Conservation (phyloP, 2,329 filamentous ascomycete genomes). For the Rutstroemia sp. region DNA sequence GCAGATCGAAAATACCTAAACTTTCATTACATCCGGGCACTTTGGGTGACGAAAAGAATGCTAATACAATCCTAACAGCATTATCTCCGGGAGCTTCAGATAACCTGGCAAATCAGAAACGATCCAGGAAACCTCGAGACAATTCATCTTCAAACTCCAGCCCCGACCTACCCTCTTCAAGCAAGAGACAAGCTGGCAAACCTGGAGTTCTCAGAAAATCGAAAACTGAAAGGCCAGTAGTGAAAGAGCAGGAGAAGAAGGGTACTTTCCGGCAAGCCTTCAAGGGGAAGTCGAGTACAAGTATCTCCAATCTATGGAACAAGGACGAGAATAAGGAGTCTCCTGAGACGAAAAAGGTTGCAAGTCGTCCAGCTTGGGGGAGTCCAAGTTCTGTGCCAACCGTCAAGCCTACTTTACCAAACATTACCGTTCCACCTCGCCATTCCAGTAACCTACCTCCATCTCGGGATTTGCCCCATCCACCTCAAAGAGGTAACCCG, state of each 20-base stretch:
- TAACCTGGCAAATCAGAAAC: constrained; percentile 26
- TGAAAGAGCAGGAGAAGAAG: constrained; percentile 36
- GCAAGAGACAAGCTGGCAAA: constrained; percentile 22
- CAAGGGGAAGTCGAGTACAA: constrained; percentile 41
- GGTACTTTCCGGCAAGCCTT: constrained; percentile 41
- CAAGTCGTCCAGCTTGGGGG: constrained; percentile 23
- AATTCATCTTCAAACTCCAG: constrained; percentile 21
- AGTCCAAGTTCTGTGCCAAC: constrained; percentile 17
- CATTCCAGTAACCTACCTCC: constrained; percentile 27
- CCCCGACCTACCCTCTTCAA: constrained; percentile 15
- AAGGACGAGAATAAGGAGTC: constrained; percentile 34
- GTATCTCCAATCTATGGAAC: constrained; percentile 41
- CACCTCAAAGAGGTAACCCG: constrained; percentile 32
- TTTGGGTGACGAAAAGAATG: constrained; percentile 9
- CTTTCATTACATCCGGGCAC: not conserved
- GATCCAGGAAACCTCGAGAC: constrained; percentile 25
- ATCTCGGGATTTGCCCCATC: constrained; percentile 30
- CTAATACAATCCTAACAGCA: not conserved
- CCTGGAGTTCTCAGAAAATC: constrained; percentile 27
- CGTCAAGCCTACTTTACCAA: constrained; percentile 19
- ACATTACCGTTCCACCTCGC: constrained; percentile 28
- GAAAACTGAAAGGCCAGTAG: constrained; percentile 24
- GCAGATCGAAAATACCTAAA: constrained; percentile 2
- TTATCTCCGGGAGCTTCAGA: constrained; percentile 6
- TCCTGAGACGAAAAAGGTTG: constrained; percentile 20